phyloP scores from a whole-genome alignment of 805 yeast genomes.

The Kluyveromyces starmeri region DNA sequence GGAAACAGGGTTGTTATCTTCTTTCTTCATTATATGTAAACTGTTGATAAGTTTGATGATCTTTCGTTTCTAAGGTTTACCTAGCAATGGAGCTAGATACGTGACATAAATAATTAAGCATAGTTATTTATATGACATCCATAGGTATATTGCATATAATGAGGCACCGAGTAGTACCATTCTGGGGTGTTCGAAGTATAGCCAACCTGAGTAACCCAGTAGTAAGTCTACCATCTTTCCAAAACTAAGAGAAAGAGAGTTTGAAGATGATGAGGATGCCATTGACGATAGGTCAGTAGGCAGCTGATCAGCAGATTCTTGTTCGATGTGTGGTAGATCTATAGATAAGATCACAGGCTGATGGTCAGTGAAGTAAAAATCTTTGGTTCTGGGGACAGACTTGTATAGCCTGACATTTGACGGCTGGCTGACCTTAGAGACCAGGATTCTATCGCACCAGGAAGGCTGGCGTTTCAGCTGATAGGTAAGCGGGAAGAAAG shows the following conservation, averaged over 20 bases:
- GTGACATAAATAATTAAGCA: no score
- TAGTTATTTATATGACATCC: neutral
- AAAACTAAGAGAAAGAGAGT: conserved; percentile 6
- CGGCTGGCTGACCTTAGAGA: conserved; percentile 33
- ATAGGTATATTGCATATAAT: neutral
- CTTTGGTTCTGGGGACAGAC: conserved; percentile 32
- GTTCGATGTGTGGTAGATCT: conserved; percentile 33
- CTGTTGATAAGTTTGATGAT: no score
- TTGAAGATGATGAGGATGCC: conserved; percentile 1
- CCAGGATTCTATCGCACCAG: conserved; percentile 85
- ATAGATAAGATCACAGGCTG: conserved; percentile 59
- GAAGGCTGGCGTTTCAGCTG: conserved; percentile 61
- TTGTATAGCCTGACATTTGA: conserved; percentile 36
- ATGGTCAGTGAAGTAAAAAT: conserved; percentile 62
- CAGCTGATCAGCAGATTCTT: no score
- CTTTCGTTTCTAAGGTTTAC: no score
- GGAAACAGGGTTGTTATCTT: no score
- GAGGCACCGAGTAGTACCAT: neutral
- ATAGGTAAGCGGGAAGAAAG: conserved; percentile 25
- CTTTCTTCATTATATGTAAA: no score
- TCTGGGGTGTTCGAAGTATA: conserved; percentile 2
- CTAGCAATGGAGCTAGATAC: no score
- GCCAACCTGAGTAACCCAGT: conserved; percentile 25
- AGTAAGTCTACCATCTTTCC: conserved; percentile 14
- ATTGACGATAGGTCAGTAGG: no score